phyloP scores from a whole-genome alignment of 176 grass and related monocot genomes.

The Raddia guianensis region DNA sequence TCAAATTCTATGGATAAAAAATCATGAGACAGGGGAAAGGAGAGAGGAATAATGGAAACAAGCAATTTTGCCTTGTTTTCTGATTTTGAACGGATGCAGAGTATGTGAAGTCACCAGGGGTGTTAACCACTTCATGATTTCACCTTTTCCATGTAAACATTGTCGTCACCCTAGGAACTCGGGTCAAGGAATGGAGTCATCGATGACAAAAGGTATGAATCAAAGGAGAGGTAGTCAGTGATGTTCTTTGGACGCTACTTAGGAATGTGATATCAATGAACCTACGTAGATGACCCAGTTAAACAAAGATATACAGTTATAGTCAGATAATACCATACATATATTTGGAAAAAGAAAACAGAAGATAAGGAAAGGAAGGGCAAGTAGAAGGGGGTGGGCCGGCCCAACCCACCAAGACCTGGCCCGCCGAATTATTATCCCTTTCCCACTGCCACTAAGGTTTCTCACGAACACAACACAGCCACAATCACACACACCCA shows the following conservation, averaged over 20 bases:
- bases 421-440: background rate
- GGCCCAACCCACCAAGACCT: background rate
- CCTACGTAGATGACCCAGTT: background rate
- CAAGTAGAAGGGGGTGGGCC: background rate
- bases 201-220: background rate
- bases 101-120: background rate
- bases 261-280: background rate
- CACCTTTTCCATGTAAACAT: constrained; percentile 3
- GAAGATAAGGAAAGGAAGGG: background rate
- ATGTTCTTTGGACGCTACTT: background rate
- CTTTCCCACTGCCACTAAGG: background rate
- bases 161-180: background rate
- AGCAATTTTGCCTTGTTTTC: background rate
- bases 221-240: too few relatives aligned
- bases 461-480: background rate
- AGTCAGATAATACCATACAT: background rate
- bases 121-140: constrained; percentile 18
- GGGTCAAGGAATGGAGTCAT: background rate
- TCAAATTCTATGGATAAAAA: background rate
- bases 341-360: background rate
- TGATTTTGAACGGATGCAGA: background rate
- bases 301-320: background rate
- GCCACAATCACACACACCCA: background rate
- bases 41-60: background rate
- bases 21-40: background rate